These are phyloP conservation scores for Euphorbia neoarborescens DNA, from an alignment of 441 rosid species.

Conservation along the genomic window DNA sequence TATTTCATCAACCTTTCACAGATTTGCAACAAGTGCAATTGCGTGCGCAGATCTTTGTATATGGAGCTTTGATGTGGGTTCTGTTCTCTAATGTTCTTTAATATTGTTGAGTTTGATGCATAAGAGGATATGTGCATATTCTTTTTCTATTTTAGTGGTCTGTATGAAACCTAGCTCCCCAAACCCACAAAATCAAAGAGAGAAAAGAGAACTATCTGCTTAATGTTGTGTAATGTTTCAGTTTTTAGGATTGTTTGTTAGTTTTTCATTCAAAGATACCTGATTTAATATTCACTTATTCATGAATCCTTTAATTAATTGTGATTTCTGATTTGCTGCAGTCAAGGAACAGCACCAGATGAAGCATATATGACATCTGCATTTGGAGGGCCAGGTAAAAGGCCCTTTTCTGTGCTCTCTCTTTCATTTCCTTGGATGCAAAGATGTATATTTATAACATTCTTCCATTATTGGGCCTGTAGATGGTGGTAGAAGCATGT, in stretches of 20 bases:
- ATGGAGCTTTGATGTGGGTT: conserved; percentile 91
- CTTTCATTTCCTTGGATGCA: background rate
- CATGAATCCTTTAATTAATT: conserved; percentile 18
- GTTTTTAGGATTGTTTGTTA: background rate
- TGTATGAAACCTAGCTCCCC: background rate
- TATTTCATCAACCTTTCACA: conserved; percentile 85
- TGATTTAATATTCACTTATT: background rate
- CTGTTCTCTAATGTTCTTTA: conserved; percentile 6
- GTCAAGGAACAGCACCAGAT: conserved; percentile 88
- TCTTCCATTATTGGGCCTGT: conserved; percentile 20
- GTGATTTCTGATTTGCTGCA: conserved; percentile 34
- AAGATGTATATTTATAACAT: conserved; percentile 14
- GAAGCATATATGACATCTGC: conserved; percentile 96
- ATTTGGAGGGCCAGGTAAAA: conserved; percentile 87
- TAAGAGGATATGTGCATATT: background rate
- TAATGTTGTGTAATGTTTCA: background rate
- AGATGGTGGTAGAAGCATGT: conserved; percentile 78
- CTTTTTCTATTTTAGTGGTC: background rate
- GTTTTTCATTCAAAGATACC: background rate
- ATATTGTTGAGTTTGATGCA: background rate
- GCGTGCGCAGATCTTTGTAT: conserved; percentile 97
- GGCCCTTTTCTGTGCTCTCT: conserved; percentile 14
- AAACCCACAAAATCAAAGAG: background rate
- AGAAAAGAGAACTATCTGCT: background rate
- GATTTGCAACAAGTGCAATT: conserved; percentile 97